Evolutionary conservation across 331 rosid species (phyloP).

Genomic region (Ulmus americana): DNA sequence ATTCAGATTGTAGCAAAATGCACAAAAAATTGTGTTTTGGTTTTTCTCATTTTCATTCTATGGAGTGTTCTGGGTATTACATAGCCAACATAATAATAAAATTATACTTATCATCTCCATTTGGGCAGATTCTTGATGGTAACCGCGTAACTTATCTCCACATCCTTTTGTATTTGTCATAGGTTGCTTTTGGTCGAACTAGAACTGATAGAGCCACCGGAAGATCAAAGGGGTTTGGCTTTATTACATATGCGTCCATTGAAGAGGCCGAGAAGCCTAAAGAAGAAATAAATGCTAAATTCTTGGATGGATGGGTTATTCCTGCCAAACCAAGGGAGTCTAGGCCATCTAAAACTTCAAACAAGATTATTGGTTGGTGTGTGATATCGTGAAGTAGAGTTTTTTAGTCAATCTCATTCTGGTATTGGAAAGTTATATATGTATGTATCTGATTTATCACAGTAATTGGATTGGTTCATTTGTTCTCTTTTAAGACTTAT

Average conservation of each 20-base stretch:
- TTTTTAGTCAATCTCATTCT: background rate
- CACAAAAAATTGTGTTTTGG: background rate
- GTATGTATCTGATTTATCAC: no score
- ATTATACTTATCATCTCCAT: conserved; percentile 27
- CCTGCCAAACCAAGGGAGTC: conserved; percentile 83
- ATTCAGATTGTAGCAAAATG: no score
- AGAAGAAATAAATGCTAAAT: conserved; percentile 78
- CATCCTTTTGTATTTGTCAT: background rate
- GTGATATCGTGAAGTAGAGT: conserved; percentile 27
- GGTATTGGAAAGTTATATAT: no score
- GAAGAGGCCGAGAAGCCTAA: conserved; percentile 87
- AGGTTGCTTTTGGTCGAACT: background rate
- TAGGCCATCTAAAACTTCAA: conserved; percentile 51
- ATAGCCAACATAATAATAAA: conserved; percentile 6
- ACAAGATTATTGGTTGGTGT: conserved; percentile 89
- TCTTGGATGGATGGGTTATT: conserved; percentile 94
- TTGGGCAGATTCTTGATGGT: conserved; percentile 73
- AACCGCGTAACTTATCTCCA: background rate
- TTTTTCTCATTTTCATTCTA: background rate
- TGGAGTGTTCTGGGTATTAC: background rate
- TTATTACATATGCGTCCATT: conserved; percentile 50
- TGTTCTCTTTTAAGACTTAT: no score
- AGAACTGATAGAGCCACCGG: conserved; percentile 65
- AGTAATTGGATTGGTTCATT: no score
- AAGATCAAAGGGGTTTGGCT: conserved; percentile 82